Base-by-base conservation (phyloP, 495 filamentous ascomycete species). In the Cetradonia linearis region DNA sequence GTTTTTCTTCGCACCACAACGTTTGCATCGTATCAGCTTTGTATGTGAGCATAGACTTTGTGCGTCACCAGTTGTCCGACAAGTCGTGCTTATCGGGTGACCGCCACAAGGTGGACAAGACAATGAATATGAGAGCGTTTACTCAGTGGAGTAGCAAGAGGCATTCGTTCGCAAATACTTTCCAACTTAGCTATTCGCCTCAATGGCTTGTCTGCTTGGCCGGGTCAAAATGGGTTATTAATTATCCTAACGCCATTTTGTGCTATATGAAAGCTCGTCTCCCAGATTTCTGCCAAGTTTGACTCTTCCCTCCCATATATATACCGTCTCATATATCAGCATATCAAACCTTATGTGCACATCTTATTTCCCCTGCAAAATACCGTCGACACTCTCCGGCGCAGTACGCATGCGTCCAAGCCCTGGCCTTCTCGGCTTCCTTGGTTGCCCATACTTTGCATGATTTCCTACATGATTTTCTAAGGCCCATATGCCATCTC, bases 341-440 rank as follows among this genome's bases (percentile, higher is more conserved):
- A 50, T 31, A 28, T 16, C 48, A 25, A 23, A 18, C 3, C 25
- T 50, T 18, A n/a, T 14, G 23, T 28, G 16, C 48, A 10, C 13
- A 14, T 30, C 50, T 34, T n/a, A 54, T n/a, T 23, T 54, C 5
- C 50, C 50, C 31, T 54, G 50, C 28, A 54, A 7, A 31, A 54
- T 18, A n/a, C 28, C 50, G 13, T 36, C 30, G 5, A 54, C 50
- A 16, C 50, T 33, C 31, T 54, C 50, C 9, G 50, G 50, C 20
- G 50, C 50, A 6, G 50, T 54, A 36, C 50, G 30, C 28, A 31
- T 54, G 33, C 33, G 50, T 23, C n/a, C 33, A 31, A 34, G 28
- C 31, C 30, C 33, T 5, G 50, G 50, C 20, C 50, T 36, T 10
- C 31, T 31, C 30, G 31, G 30, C n/a, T 18, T 54, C 33, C 18